Evolutionary conservation across 108 stramenopile genomes (phyloP).

Genomic region (Skeletonema marinoi): DNA sequence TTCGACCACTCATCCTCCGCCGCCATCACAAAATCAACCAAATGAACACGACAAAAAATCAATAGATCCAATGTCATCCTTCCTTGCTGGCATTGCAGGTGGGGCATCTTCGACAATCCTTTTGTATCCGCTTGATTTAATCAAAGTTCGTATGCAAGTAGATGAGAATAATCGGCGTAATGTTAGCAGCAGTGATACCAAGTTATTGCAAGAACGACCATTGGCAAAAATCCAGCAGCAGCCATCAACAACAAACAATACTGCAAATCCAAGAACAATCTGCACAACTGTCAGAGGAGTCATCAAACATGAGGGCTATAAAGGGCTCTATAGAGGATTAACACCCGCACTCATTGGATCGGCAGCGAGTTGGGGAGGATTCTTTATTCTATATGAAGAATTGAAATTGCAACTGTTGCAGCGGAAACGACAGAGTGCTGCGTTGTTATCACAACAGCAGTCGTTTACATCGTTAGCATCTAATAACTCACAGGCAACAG

Average conservation of each 20-base stretch:
- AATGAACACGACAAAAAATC: not conserved
- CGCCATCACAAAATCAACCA: not conserved
- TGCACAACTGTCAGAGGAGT: conserved; percentile 32
- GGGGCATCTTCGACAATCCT: conserved; percentile 75
- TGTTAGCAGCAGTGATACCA: not conserved
- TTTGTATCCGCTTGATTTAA: conserved; percentile 93
- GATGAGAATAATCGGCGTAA: conserved; percentile 47
- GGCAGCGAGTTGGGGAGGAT: conserved; percentile 96
- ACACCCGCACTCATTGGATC: conserved; percentile 91
- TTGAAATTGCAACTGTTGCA: conserved; percentile 66
- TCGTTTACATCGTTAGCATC: not conserved
- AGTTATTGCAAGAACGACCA: not conserved
- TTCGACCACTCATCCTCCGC: not conserved
- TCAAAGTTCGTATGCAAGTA: conserved; percentile 94
- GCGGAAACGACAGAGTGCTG: not conserved
- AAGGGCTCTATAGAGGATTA: conserved; percentile 91
- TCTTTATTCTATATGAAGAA: conserved; percentile 96
- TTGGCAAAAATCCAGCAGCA: not conserved
- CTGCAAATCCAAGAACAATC: conserved; percentile 27
- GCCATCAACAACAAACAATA: conserved; percentile 5
- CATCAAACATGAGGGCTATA: conserved; percentile 73
- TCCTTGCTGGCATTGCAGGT: conserved; percentile 74
- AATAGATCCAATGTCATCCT: conserved; percentile 14
- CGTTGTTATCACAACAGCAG: not conserved
- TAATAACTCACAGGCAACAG: not conserved